phyloP scores from a whole-genome alignment of 345 rosid genomes.

The Clausena lansium region DNA sequence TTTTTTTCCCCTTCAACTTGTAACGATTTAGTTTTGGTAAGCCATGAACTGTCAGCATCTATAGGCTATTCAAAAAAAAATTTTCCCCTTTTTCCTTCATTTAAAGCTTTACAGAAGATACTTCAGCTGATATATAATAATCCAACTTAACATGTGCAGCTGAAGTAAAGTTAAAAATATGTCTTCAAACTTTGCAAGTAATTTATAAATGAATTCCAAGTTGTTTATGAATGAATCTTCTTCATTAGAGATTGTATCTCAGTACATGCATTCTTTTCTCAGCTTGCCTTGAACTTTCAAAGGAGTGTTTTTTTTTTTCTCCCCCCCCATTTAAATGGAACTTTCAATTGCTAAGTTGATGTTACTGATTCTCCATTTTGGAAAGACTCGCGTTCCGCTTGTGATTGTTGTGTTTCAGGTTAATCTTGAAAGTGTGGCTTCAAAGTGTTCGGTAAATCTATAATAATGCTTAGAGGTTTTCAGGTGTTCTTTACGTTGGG shows the following conservation, averaged over 20 bases:
- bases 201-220: slow-evolving; percentile 22
- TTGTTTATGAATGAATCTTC: slow-evolving; percentile 19
- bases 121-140: slow-evolving; percentile 29
- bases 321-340: too few relatives aligned
- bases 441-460: too few relatives aligned
- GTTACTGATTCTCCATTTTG: too few relatives aligned
- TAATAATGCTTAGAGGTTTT: too few relatives aligned
- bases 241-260: background rate
- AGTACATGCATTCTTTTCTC: too few relatives aligned
- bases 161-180: slow-evolving; percentile 22
- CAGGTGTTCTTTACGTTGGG: too few relatives aligned
- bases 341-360: too few relatives aligned
- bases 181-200: slow-evolving; percentile 17
- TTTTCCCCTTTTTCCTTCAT: background rate
- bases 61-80: slow-evolving; percentile 32
- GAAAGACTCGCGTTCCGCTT: too few relatives aligned
- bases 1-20: slow-evolving; percentile 23
- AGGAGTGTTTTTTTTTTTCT: too few relatives aligned
- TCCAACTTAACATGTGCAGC: slow-evolving; percentile 10
- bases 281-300: too few relatives aligned
- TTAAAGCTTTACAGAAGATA: slow-evolving; percentile 6
- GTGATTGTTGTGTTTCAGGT: too few relatives aligned
- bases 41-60: slow-evolving; percentile 21
- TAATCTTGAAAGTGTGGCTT: too few relatives aligned
- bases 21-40: slow-evolving; percentile 34